A percentile compares a stretch with the other conserved stretches of the same genome.
Evolutionary conservation across 441 rosid genomes (phyloP).

Genomic region (Adansonia grandidieri): DNA sequence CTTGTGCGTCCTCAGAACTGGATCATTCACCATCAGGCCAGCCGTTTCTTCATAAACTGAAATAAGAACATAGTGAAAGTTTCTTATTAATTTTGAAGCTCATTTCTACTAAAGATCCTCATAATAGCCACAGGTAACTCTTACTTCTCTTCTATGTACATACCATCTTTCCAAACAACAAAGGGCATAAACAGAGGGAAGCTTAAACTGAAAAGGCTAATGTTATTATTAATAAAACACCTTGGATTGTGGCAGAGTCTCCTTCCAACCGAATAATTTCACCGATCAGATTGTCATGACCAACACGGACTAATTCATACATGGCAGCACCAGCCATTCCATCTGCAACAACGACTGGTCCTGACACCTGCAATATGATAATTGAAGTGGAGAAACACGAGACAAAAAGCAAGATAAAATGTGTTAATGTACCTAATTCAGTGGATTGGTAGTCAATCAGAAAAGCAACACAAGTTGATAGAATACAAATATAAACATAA

Average conservation of each 20-base stretch:
- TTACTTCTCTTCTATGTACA: not conserved
- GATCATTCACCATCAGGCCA: constrained; percentile 93
- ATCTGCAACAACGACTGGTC: constrained; percentile 97
- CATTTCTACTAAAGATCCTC: not conserved
- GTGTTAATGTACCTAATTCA: not conserved
- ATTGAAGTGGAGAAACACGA: constrained; percentile 4
- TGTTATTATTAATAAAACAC: constrained; percentile 37
- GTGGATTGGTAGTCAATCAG: not conserved
- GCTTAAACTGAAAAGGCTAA: not conserved
- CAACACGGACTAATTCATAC: constrained; percentile 99
- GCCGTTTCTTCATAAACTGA: constrained; percentile 98
- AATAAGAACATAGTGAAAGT: constrained; percentile 15
- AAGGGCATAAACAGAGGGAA: not conserved
- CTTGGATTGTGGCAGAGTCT: constrained; percentile 98
- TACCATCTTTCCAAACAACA: not conserved
- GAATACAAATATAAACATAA: not conserved
- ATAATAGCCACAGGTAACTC: not conserved
- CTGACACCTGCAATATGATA: constrained; percentile 73
- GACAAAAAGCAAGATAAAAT: not conserved
- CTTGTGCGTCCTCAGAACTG: constrained; percentile 93
- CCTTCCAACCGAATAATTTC: constrained; percentile 98
- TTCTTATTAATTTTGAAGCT: constrained; percentile 20
- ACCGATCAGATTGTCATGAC: constrained; percentile 90
- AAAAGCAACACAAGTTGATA: not conserved
- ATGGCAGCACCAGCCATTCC: constrained; percentile 99